These are phyloP conservation scores for Entelexis sorbosivorans DNA, from an alignment of 1,139 yeast species.

Conservation along the genomic window DNA sequence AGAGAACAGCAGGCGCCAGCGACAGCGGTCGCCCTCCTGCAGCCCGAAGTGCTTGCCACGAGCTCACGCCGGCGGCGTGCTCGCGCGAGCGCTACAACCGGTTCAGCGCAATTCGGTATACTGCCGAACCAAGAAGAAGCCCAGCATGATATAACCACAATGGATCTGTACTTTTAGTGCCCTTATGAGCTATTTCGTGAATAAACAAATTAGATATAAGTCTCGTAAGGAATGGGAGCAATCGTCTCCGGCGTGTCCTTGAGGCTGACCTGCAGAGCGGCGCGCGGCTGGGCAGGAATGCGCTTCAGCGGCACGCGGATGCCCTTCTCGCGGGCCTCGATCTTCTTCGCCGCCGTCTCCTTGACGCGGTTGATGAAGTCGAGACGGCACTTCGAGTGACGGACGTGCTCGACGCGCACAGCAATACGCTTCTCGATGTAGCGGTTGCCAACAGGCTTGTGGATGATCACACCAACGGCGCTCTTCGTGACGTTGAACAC, in stretches of 20 bases:
- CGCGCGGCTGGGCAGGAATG: conserved; percentile 98
- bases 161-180: too few species aligned
- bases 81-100: too few species aligned
- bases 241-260: conserved; percentile 85
- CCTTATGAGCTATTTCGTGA: background rate
- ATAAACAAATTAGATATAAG: conserved; percentile 65
- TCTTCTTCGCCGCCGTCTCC: conserved; percentile 85
- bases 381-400: conserved; percentile 99
- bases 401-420: conserved; percentile 97
- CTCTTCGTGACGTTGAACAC: conserved; percentile 97
- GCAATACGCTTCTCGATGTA: conserved; percentile 97
- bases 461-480: conserved; percentile 93
- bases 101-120: too few species aligned
- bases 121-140: too few species aligned
- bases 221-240: conserved; percentile 99
- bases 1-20: too few species aligned
- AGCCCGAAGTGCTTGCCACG: too few species aligned
- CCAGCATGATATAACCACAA: too few species aligned
- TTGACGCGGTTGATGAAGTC: conserved; percentile 98
- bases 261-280: conserved; percentile 64
- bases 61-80: too few species aligned
- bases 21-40: too few species aligned
- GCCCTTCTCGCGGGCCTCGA: conserved; percentile 93
- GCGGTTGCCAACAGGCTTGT: conserved; percentile 99
- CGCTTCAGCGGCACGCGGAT: conserved; percentile 87